Percentiles rank a stretch among this genome's conserved stretches.
Conservation (phyloP, 2,329 filamentous ascomycete genomes). For the Exophiala sideris region DNA sequence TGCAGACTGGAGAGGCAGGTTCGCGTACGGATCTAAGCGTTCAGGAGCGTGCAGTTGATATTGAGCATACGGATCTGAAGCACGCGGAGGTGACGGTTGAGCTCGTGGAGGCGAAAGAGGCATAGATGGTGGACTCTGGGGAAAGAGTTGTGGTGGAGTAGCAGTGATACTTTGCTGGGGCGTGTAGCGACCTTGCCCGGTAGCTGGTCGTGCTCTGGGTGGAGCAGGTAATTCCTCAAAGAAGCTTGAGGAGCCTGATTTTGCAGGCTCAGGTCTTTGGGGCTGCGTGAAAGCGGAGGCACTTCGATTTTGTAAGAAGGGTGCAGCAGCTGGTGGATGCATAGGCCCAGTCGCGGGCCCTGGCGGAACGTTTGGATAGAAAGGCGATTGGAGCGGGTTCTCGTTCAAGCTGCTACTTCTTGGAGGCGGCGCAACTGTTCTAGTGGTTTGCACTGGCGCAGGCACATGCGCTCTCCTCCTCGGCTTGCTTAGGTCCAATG, state of each 20-base stretch:
- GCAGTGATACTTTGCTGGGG: constrained; percentile 33
- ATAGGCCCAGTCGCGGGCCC: constrained; percentile 1
- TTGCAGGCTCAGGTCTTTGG: constrained; percentile 15
- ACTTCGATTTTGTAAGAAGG: constrained; percentile 19
- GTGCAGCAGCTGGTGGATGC: constrained; percentile 16
- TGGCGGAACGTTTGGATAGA: constrained; percentile 30
- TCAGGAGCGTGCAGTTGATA: constrained; percentile 34
- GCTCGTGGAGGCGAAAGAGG: constrained; percentile 26
- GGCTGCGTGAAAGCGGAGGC: constrained; percentile 13
- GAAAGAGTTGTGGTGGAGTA: constrained; percentile 27
- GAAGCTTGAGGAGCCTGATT: constrained; percentile 50
- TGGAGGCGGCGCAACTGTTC: constrained; percentile 45
- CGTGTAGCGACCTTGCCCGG: constrained; percentile 38
- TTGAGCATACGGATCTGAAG: constrained; percentile 30
- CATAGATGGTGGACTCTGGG: constrained; percentile 26
- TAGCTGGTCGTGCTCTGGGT: constrained; percentile 58
- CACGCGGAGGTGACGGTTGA: constrained; percentile 30
- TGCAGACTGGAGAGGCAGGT: constrained; percentile 25
- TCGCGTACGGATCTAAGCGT: constrained; percentile 34
- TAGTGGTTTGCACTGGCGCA: constrained; percentile 47
- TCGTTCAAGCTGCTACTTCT: constrained; percentile 60
- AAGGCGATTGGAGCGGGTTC: constrained; percentile 33
- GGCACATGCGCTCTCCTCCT: constrained; percentile 62
- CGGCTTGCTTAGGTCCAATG: constrained; percentile 71
- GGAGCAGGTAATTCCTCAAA: constrained; percentile 73